These are phyloP conservation scores for Fusarium gaditjirri DNA, from an alignment of 2,329 filamentous ascomycete genomes.

Conservation along the genomic window DNA sequence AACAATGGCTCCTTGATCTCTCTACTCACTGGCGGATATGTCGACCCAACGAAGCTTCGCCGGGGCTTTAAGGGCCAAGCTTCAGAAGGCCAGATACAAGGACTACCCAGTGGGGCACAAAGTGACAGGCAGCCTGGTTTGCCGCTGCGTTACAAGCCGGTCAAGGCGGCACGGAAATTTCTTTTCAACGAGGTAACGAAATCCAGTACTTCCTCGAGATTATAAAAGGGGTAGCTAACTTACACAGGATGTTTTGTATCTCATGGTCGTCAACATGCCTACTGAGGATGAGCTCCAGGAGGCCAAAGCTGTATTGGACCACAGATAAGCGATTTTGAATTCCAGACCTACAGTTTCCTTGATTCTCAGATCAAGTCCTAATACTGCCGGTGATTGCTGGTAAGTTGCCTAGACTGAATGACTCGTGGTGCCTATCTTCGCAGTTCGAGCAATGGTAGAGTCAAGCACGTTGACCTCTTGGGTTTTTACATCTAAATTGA, in stretches of 20 bases:
- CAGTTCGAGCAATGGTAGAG: not conserved
- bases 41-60: not conserved
- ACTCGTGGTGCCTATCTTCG: too few relatives aligned
- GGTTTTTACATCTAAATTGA: not conserved
- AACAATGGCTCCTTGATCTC: conserved; percentile 12
- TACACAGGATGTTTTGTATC: conserved; percentile 4
- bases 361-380: not conserved
- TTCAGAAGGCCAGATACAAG: not conserved
- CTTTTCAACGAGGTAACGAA: conserved; percentile 5
- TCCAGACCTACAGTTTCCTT: not conserved
- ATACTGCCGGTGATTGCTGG: not conserved
- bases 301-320: not conserved
- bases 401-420: too few relatives aligned
- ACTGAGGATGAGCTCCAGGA: conserved; percentile 2
- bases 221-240: not conserved
- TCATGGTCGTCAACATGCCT: conserved; percentile 12
- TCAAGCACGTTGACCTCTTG: too few relatives aligned
- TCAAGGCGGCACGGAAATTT: conserved; percentile 3
- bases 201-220: rapidly evolving
- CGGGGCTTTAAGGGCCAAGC: not conserved
- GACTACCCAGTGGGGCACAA: not conserved
- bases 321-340: not conserved
- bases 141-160: not conserved
- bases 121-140: not conserved
- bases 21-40: conserved; percentile 4